Conservation (phyloP, 176 grass and related monocot genomes). For the Phyllostachys edulis region DNA sequence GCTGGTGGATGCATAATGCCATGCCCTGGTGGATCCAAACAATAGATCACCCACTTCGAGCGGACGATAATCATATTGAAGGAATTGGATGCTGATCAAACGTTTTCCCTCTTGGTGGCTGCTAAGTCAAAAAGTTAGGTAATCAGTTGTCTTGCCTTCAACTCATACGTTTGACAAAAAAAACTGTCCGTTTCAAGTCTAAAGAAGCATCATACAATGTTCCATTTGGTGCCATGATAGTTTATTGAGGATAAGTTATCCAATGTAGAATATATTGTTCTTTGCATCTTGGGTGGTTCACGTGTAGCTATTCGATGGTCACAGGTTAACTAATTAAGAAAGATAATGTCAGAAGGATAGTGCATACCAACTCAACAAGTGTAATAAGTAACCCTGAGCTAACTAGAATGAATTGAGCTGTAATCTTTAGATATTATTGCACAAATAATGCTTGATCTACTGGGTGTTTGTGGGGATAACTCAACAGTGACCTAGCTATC, state of each 20-base stretch:
- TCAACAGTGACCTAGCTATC: conserved; percentile 21
- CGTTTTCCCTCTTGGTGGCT: conserved; percentile 38
- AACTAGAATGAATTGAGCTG: not conserved
- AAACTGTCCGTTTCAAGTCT: not conserved
- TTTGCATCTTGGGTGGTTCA: conserved; percentile 34
- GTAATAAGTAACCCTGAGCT: conserved; percentile 1
- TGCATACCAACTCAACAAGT: not conserved
- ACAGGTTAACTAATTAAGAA: not conserved
- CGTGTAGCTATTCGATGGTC: not conserved
- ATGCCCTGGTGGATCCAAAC: conserved; percentile 49
- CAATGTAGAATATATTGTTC: not conserved
- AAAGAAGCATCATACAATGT: not conserved
- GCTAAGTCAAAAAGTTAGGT: conserved; percentile 7
- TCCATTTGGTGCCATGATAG: not conserved
- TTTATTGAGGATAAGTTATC: conserved; percentile 3
- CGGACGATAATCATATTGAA: conserved; percentile 3
- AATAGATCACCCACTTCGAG: conserved; percentile 39
- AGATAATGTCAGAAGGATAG: conserved; percentile 11
- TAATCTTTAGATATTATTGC: conserved; percentile 3
- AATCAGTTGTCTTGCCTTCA: conserved; percentile 34
- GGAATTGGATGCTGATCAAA: conserved; percentile 19
- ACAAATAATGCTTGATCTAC: not conserved
- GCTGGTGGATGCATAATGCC: conserved; percentile 28
- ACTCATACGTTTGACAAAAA: conserved; percentile 9
- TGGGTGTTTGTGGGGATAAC: not conserved